A percentile compares a stretch with the other conserved stretches of the same genome.
Evolutionary conservation across 2,329 filamentous ascomycete genomes (phyloP).

Genomic region (Hypoxylon sp.): DNA sequence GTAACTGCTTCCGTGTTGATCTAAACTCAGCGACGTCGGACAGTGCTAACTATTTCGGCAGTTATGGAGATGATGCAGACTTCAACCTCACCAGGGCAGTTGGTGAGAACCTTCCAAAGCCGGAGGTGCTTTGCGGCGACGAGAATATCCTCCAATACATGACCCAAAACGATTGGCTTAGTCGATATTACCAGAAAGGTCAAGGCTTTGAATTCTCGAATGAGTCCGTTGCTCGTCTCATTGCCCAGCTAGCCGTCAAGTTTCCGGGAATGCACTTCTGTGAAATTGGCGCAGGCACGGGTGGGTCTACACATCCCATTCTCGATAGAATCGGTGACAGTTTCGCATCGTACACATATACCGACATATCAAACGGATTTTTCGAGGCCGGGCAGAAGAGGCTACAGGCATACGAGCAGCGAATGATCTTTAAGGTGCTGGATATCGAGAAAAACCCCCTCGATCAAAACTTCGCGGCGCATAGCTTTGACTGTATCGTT

Average conservation of each 20-base stretch:
- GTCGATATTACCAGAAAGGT: neutral
- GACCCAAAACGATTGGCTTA: constrained; percentile 12
- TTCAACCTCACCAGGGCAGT: constrained; percentile 7
- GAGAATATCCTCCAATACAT: constrained; percentile 12
- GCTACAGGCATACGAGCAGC: constrained; percentile 44
- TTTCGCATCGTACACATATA: constrained; percentile 22
- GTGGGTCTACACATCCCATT: neutral
- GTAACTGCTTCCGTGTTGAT: neutral
- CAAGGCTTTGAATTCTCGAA: neutral
- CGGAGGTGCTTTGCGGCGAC: constrained; percentile 1
- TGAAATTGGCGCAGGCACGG: constrained; percentile 1
- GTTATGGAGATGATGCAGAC: neutral
- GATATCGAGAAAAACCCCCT: constrained; percentile 48
- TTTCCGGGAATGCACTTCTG: constrained; percentile 50
- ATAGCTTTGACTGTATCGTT: constrained; percentile 49
- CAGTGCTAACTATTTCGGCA: neutral
- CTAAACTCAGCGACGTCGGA: neutral
- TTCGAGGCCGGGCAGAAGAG: constrained; percentile 45
- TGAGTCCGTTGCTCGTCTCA: neutral
- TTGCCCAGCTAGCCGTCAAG: constrained; percentile 49
- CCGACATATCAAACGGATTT: constrained; percentile 23
- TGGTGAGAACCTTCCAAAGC: constrained; percentile 8
- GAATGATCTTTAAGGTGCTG: constrained; percentile 49
- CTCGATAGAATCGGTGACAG: neutral
- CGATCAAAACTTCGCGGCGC: constrained; percentile 44